Evolutionary conservation across 2,329 filamentous ascomycete genomes (phyloP), one percentile per base, ranked within the genome.

Genomic region (Chaetomiaceae sp.): DNA sequence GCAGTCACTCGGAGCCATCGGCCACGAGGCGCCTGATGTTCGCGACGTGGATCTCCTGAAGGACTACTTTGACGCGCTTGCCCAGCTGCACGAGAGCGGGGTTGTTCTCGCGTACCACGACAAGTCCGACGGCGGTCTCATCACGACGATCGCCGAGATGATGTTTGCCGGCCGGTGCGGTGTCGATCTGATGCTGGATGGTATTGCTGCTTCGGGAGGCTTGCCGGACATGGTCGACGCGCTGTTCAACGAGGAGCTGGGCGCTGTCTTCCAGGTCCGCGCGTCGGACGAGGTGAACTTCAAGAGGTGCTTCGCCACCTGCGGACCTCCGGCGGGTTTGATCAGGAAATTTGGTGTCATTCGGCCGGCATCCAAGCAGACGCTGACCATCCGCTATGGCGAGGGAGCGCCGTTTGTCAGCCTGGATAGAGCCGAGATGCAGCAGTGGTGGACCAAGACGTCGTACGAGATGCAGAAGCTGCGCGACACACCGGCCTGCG

Each of bases 81-180:
- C 70, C 38, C 79, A 83, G 58, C 68, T 83, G 39, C 79, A 83
- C 59, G 70, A 75, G 66, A 73, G 68, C 54, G 68, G 70, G 35
- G 67, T 76, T 32, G 90, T 97, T 10, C 78, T 97, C 18, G 91
- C 91, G 3, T 97, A 97, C 64, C 93, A 97, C 64, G 93, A 97
- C 66, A 79, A 86, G 38, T 96, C 89, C 0, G 91, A 97, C 64
- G 93, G 91, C 65, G 93, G 93, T 60, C 72, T 97, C 9, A 79
- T 97, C 62, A 93, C 91, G 1, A 90, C 91, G 6, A 70, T 97
- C 27, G 87, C 83, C 3, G 93, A 98, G 68, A 97, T 97, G 93
- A 94, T 95, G 81, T 97, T 97, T 64, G 91, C 93, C 26, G 93
- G 93, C 22, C 85, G 90, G 46, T 94, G 87, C 60, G 93, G 91